Evolutionary conservation across 2,329 filamentous ascomycete genomes (phyloP), one percentile per base, ranked within the genome.

Genomic region (Clonostachys rhizophaga): DNA sequence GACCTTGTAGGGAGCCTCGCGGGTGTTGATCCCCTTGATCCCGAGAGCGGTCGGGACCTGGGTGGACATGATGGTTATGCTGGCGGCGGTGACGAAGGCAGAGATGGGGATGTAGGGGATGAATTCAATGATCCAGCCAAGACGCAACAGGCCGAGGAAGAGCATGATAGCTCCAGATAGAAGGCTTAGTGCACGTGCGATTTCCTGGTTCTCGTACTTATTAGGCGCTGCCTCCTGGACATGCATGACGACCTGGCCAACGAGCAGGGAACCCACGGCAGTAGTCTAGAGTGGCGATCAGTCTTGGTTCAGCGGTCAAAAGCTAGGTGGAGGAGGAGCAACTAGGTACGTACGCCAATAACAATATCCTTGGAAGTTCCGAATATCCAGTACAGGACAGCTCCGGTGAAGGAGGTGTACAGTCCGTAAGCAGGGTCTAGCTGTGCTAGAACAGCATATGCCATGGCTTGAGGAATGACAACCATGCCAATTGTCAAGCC

Each of bases 331-430:
- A 3, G 24, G 34, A 7, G 16, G 11, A 3, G 5, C 12, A 30
- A 30, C 9, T 30, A 5, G 13, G 2, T 12, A 54, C 69, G 37
- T 62, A 74, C 71, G 24, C 87, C 87, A 49, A 91, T 91, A 10
- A 87, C 89, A 60, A 92, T 91, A 62, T 92, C 88, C 59, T 91
- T 91, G 8, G 88, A 91, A 0, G 87, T 91, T 35, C 86, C 88
- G 59, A 91, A 91, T 48, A 89, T 79, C 87, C 87, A 91, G 67
- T 92, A 92, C 45, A 90, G 74, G 45, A 89, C 67, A 34, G 89
- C 86, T 44, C 88, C 88, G 63, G 90, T 87, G 58, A 92, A 92
- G 0, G 87, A 91, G 0, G 88, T 89, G 66, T 92, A 92, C 0
- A 92, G 71, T 35, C 88, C 88, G 57, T 80, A 91, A 55, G 90